Evolutionary conservation across 768 basidiomycete genomes (phyloP), one percentile per base, ranked within the genome.

Genomic region (Kwoniella mangroviensis): DNA sequence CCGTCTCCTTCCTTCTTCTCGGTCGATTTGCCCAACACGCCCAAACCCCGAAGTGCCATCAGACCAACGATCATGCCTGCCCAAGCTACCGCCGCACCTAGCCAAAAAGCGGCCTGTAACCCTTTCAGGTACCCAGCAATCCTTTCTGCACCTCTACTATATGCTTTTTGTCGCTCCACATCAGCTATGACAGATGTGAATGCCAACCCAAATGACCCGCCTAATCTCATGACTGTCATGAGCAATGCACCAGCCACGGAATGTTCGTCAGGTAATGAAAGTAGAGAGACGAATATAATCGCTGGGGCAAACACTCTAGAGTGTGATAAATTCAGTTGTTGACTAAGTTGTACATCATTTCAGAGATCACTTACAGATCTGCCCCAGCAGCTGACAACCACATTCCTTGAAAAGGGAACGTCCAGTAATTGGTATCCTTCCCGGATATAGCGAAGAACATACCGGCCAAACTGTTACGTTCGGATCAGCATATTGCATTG

Each of bases 161-260:
- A 52, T 1, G 75, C 58, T 57, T 69, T 69, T n/a, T 64, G 56
- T 11, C 61, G 54, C 49, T 70, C 63, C 10, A 68, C 26, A 15
- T 67, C 64, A 55, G 68, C 62, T 9, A 79, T 68, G 57, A 82
- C 73, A 13, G 81, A 69, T 7, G 79, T 76, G 15, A 82, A 19
- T 5, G 81, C 75, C 24, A 80, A 70, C 7, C 79, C 81, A 61
- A 77, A 77, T 12, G 77, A 70, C n/a, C 76, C 77, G 56, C 75
- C 81, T 0, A 82, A 66, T 54, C 76, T 73, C 13, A 82, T 60
- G 5, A 79, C 65, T 7, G 77, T 80, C 54, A 80, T 79, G 65
- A 80, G 77, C 0, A 80, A 65, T 13, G 78, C 76, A 45, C 77
- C 77, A 11, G 77, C 77, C 0, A 79, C 77, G 13, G 71, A 73